Conservation (phyloP, 495 filamentous ascomycete genomes). For the Letharia lupina region DNA sequence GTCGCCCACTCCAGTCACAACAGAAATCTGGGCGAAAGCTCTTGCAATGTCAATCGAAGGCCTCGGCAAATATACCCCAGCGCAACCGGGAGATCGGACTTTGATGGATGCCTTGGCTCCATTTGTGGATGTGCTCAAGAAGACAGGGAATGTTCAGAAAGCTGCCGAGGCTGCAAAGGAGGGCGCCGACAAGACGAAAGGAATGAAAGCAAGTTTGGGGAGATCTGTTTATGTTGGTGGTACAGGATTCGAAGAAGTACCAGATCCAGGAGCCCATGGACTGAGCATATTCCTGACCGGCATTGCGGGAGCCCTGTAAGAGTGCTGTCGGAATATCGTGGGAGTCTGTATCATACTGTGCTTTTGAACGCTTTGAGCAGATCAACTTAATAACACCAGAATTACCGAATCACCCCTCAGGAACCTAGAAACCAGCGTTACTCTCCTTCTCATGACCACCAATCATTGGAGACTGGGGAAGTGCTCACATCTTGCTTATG, state of each 20-base stretch:
- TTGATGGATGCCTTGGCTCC: conserved; percentile 84
- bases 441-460: not conserved
- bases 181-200: conserved; percentile 76
- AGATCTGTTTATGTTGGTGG: conserved; percentile 88
- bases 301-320: conserved; percentile 49
- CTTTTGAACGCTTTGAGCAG: not conserved
- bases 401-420: conserved; percentile 91
- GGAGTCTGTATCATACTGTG: conserved; percentile 7
- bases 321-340: conserved; percentile 14
- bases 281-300: conserved; percentile 73
- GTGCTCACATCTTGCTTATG: conserved; percentile 89
- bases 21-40: conserved; percentile 64
- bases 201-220: conserved; percentile 83
- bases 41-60: conserved; percentile 60
- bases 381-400: conserved; percentile 77
- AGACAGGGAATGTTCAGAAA: conserved; percentile 53
- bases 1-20: conserved; percentile 40
- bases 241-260: conserved; percentile 64
- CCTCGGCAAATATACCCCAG: conserved; percentile 79
- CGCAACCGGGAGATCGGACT: conserved; percentile 80
- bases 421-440: conserved; percentile 55
- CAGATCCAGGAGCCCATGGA: conserved; percentile 87
- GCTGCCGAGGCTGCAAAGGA: conserved; percentile 68
- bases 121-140: conserved; percentile 63
- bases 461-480: not conserved